Conservation (phyloP, 331 rosid genomes). For the Spiraea crenata region DNA sequence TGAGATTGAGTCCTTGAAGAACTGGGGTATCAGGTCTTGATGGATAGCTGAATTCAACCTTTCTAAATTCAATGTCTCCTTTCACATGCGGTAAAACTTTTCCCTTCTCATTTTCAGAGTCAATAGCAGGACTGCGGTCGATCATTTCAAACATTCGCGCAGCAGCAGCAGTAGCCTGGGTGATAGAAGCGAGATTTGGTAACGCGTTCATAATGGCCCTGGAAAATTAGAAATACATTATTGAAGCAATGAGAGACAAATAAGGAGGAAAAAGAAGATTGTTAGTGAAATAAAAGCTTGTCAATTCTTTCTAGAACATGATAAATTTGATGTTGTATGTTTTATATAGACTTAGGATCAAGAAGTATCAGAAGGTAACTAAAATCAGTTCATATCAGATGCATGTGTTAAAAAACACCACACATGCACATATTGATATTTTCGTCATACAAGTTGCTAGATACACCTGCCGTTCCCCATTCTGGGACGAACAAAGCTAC, state of each 20-base stretch:
- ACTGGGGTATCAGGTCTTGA: constrained; percentile 63
- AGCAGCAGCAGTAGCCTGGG: constrained; percentile 50
- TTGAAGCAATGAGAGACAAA: background rate
- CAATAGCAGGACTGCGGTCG: constrained; percentile 41
- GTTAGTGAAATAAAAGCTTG: background rate
- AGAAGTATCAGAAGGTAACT: no score
- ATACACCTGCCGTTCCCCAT: no score
- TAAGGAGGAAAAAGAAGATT: background rate
- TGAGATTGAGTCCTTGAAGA: constrained; percentile 62
- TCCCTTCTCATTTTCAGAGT: constrained; percentile 39
- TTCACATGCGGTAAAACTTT: constrained; percentile 36
- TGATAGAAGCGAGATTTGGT: constrained; percentile 56
- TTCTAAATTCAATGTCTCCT: constrained; percentile 63
- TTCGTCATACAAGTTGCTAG: no score
- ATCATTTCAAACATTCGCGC: constrained; percentile 55
- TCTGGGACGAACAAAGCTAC: no score
- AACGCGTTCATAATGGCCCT: constrained; percentile 74
- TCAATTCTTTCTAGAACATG: no score
- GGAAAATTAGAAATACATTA: constrained; percentile 8
- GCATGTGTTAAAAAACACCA: no score
- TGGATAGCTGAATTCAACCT: constrained; percentile 64
- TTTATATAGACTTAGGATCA: no score
- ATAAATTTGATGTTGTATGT: no score
- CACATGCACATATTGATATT: no score
- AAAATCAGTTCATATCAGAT: no score